Evolutionary conservation across 75 land plant genomes (phyloP).

Genomic region (Picea sitchensis): DNA sequence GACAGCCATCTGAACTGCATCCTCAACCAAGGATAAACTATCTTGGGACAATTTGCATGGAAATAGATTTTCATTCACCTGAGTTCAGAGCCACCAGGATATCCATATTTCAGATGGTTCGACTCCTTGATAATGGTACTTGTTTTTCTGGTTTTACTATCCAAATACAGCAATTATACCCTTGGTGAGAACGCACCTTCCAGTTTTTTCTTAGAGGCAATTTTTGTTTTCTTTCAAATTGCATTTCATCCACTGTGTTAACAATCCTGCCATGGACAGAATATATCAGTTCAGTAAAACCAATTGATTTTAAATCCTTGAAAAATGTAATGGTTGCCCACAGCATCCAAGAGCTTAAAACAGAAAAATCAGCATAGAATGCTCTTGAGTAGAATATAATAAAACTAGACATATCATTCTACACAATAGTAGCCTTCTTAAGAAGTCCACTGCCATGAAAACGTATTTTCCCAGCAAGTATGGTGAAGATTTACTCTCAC

Average conservation of each 20-base stretch:
- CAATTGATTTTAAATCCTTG: background rate
- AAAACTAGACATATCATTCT: background rate
- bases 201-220: conserved; percentile 69
- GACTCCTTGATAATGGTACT: background rate
- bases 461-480: background rate
- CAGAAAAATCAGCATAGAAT: background rate
- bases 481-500: background rate
- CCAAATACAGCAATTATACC: background rate
- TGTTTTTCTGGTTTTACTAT: background rate
- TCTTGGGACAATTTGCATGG: conserved; percentile 79
- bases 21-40: conserved; percentile 55
- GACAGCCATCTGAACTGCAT: conserved; percentile 85
- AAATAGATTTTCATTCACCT: conserved; percentile 87
- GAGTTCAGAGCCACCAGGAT: conserved; percentile 10
- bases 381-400: background rate
- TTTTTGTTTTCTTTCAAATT: conserved; percentile 57
- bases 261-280: conserved; percentile 61
- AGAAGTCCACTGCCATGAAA: background rate
- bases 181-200: conserved; percentile 52
- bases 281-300: background rate
- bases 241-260: conserved; percentile 54
- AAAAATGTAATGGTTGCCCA: background rate
- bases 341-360: background rate
- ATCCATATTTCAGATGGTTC: background rate
- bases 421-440: background rate